These are phyloP conservation scores for Borealophlyctis nickersoniae DNA, from an alignment of 192 early-diverging fungal species.

Conservation along the genomic window DNA sequence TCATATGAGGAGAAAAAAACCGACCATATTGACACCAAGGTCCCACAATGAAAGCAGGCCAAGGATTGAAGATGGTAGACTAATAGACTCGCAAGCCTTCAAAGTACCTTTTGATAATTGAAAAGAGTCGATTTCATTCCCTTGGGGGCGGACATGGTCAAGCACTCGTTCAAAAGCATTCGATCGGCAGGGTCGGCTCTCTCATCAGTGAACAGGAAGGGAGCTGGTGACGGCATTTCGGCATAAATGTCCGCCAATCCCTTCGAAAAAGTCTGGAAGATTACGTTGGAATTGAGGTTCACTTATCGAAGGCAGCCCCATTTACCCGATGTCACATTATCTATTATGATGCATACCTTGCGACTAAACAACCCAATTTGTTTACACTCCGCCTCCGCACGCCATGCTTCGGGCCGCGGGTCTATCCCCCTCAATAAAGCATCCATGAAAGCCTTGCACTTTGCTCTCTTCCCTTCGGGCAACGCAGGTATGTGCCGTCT, in stretches of 20 bases:
- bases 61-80: not conserved
- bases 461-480: not conserved
- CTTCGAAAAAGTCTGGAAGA: not conserved
- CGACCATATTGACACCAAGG: too few species aligned
- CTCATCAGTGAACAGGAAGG: constrained; percentile 2
- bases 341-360: too few species aligned
- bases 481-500: not conserved
- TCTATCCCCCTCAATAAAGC: not conserved
- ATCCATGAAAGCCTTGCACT: not conserved
- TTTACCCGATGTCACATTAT: not conserved
- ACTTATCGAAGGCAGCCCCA: not conserved
- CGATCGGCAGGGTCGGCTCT: not conserved
- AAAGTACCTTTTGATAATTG: constrained; percentile 18
- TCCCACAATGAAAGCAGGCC: too few species aligned
- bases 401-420: not conserved
- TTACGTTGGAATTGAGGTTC: not conserved
- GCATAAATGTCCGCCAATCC: constrained; percentile 15
- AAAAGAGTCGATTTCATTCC: constrained; percentile 21
- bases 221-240: constrained; percentile 17
- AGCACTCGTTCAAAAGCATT: constrained; percentile 5
- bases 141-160: not conserved
- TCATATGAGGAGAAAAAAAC: not conserved
- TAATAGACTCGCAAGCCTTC: not conserved
- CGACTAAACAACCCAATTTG: not conserved
- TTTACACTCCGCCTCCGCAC: constrained; percentile 4